Percentiles rank a stretch among this genome's conserved stretches.
phyloP scores from a whole-genome alignment of 768 basidiomycete species.

The Trichaptum fuscoviolaceum region DNA sequence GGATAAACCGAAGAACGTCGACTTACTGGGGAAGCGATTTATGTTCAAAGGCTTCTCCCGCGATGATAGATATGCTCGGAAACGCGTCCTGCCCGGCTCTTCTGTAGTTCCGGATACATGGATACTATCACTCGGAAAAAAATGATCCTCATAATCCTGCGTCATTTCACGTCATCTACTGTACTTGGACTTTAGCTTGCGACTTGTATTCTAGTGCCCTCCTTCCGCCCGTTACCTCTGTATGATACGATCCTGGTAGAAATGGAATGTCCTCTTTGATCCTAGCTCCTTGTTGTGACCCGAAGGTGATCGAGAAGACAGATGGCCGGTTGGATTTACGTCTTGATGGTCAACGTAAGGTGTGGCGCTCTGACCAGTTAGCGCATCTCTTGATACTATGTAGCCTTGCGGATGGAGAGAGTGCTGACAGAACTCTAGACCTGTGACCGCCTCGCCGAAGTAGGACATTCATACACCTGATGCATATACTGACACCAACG shows the following conservation, averaged over 20 bases:
- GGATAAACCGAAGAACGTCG: not conserved
- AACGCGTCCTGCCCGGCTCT: not conserved
- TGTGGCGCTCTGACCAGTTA: no score
- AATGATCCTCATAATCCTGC: not conserved
- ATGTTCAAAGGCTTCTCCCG: not conserved
- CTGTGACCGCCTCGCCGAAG: no score
- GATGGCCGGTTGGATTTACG: no score
- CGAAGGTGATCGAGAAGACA: no score
- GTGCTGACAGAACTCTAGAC: no score
- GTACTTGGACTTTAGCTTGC: not conserved
- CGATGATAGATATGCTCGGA: not conserved
- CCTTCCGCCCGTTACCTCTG: not conserved
- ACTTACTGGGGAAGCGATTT: not conserved
- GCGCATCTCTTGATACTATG: no score
- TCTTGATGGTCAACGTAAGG: no score
- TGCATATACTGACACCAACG: no score
- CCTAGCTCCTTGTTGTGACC: not conserved
- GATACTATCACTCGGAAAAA: not conserved
- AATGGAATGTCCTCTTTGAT: not conserved
- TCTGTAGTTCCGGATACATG: not conserved
- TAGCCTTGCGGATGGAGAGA: no score
- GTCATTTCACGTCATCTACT: not conserved
- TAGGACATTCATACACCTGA: no score
- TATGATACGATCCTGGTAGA: not conserved
- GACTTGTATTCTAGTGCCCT: not conserved